phyloP scores from a whole-genome alignment of 208 protist genomes.

The Trypanosoma scelopori region DNA sequence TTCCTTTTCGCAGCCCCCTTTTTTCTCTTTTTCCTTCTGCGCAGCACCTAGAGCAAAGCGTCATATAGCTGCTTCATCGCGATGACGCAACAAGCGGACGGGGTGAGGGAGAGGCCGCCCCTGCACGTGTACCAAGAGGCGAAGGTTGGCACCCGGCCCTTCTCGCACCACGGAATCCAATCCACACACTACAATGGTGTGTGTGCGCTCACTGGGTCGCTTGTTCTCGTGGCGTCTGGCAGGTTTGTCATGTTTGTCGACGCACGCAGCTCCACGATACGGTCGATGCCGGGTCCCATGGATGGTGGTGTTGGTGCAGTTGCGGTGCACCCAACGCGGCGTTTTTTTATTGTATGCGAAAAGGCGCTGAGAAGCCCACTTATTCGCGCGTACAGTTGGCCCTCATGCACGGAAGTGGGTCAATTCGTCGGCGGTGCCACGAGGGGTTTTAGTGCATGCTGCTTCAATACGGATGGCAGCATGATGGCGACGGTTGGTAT shows the following conservation, averaged over 20 bases:
- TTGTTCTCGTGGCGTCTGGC: constrained; percentile 68
- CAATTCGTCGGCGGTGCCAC: constrained; percentile 84
- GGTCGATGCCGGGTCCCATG: constrained; percentile 52
- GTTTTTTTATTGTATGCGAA: constrained; percentile 87
- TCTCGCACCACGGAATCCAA: constrained; percentile 72
- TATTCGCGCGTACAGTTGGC: constrained; percentile 85
- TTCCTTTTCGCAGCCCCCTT: constrained; percentile 3
- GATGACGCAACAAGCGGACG: constrained; percentile 14
- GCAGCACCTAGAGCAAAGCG: constrained; percentile 1
- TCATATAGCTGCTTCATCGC: background rate
- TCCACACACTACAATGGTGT: constrained; percentile 65
- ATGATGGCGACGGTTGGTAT: constrained; percentile 94
- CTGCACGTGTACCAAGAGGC: constrained; percentile 70
- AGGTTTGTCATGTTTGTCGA: constrained; percentile 87
- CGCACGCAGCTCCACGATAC: constrained; percentile 43
- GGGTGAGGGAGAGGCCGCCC: constrained; percentile 37
- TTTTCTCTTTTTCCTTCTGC: constrained; percentile 9
- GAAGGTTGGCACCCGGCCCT: constrained; percentile 36
- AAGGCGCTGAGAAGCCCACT: constrained; percentile 53
- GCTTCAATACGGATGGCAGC: constrained; percentile 86
- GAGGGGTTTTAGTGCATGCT: constrained; percentile 79
- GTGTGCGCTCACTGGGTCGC: constrained; percentile 49
- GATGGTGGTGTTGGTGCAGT: constrained; percentile 65
- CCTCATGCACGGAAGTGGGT: constrained; percentile 45
- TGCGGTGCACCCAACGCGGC: constrained; percentile 62